Evolutionary conservation across 441 rosid genomes (phyloP).

Genomic region (Pelargonium australe): DNA sequence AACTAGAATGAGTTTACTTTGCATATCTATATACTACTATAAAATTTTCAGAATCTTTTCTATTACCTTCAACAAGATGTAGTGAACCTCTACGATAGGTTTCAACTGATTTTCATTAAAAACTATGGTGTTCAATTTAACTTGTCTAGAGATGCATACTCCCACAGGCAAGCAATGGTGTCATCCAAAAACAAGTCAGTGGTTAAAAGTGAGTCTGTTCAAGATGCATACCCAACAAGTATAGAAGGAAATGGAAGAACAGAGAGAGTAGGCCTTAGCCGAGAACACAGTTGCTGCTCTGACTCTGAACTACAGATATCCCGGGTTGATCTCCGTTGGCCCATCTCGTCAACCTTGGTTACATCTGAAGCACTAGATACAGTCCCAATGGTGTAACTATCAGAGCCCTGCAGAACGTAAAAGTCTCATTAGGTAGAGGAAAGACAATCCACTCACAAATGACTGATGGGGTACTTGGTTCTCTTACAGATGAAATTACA

Average conservation of each 20-base stretch:
- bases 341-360: slow-evolving; percentile 59
- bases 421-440: slow-evolving; percentile 24
- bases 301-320: slow-evolving; percentile 66
- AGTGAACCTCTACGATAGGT: background rate
- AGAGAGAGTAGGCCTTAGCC: slow-evolving; percentile 68
- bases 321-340: slow-evolving; percentile 60
- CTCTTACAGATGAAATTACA: slow-evolving; percentile 42
- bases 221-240: slow-evolving; percentile 82
- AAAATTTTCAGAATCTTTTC: background rate
- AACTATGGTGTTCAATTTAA: background rate
- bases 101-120: background rate
- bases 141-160: background rate
- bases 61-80: background rate
- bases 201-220: slow-evolving; percentile 2
- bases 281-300: slow-evolving; percentile 41
- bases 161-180: background rate
- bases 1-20: background rate
- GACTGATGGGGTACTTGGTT: slow-evolving; percentile 60
- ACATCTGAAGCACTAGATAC: slow-evolving; percentile 51
- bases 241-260: slow-evolving; percentile 93
- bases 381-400: slow-evolving; percentile 28
- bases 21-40: background rate
- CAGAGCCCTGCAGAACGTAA: slow-evolving; percentile 19
- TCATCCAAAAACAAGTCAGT: slow-evolving; percentile 6
- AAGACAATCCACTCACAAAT: slow-evolving; percentile 51